Percentiles rank a stretch among this genome's conserved stretches.
These are phyloP conservation scores for Prunus mongolica DNA, from an alignment of 306 rosid species.

Conservation along the genomic window DNA sequence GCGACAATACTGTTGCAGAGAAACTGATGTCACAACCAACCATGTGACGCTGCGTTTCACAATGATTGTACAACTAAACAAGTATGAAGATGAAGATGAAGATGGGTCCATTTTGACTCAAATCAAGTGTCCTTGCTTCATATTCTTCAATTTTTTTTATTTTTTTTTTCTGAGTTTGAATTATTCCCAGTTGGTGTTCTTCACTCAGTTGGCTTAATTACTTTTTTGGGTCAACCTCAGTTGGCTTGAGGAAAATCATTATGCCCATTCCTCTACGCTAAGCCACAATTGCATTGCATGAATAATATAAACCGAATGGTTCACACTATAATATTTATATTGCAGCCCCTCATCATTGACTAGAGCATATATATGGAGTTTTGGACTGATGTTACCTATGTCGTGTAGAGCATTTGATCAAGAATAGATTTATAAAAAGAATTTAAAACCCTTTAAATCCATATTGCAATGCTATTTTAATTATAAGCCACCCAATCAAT, in stretches of 20 bases:
- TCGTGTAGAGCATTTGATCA: background rate
- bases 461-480: background rate
- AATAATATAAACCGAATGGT: background rate
- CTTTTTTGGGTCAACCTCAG: too few relatives aligned
- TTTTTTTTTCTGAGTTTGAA: slow-evolving; percentile 6
- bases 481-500: background rate
- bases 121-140: background rate
- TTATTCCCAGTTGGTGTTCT: slow-evolving; percentile 14
- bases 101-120: background rate
- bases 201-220: too few relatives aligned
- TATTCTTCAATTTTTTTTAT: background rate
- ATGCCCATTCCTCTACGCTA: background rate
- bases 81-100: background rate
- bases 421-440: background rate
- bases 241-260: background rate
- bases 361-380: background rate
- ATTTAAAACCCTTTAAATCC: background rate
- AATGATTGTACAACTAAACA: background rate
- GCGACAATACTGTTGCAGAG: too few relatives aligned
- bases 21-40: background rate
- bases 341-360: slow-evolving; percentile 12
- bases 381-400: background rate
- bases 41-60: background rate
- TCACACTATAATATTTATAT: background rate
- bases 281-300: background rate